These are phyloP conservation scores for Ilex aquifolium DNA, from an alignment of 257 asterid species.

Conservation along the genomic window DNA sequence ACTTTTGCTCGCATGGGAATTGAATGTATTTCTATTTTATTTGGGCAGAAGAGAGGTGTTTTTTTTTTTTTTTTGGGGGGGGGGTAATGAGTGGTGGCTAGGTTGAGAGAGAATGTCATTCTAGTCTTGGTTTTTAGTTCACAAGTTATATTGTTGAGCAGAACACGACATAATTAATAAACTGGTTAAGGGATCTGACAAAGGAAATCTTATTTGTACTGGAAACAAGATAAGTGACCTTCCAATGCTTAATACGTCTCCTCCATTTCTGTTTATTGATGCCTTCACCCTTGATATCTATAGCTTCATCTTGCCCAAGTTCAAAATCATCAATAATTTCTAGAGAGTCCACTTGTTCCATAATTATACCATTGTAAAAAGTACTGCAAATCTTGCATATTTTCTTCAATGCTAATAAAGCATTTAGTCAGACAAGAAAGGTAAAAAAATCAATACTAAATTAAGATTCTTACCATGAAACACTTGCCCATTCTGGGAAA, in stretches of 20 bases:
- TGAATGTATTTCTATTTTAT: too few relatives aligned
- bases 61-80: too few relatives aligned
- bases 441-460: too few relatives aligned
- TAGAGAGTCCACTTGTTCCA: slow-evolving; percentile 75
- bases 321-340: slow-evolving; percentile 92
- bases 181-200: neutral
- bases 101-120: too few relatives aligned
- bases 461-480: too few relatives aligned
- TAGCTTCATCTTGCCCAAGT: slow-evolving; percentile 74
- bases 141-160: too few relatives aligned
- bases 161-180: neutral
- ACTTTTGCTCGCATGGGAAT: too few relatives aligned
- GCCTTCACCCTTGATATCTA: slow-evolving; percentile 82
- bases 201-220: neutral
- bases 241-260: slow-evolving; percentile 71
- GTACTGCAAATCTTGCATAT: slow-evolving; percentile 50
- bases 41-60: too few relatives aligned
- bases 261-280: slow-evolving; percentile 75
- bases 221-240: slow-evolving; percentile 32
- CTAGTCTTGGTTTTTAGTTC: too few relatives aligned
- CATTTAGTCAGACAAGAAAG: too few relatives aligned
- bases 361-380: slow-evolving; percentile 72
- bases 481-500: too few relatives aligned
- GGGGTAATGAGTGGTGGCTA: too few relatives aligned
- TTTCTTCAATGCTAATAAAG: neutral